phyloP scores from a whole-genome alignment of 768 basidiomycete genomes.

The Suillus lakei region DNA sequence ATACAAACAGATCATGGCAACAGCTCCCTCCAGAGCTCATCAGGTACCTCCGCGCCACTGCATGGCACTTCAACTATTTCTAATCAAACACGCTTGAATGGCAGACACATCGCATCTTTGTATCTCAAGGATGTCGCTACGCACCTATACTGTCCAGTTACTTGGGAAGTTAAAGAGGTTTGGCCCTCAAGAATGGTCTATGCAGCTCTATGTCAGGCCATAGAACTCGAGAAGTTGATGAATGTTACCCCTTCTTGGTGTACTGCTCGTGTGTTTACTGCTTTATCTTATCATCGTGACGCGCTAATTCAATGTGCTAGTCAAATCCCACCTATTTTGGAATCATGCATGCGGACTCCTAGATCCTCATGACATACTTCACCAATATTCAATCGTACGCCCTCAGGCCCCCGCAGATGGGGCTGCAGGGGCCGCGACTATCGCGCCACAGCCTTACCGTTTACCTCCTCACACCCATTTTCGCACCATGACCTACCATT shows the following conservation, averaged over 20 bases:
- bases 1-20: constrained; percentile 61
- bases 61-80: constrained; percentile 14
- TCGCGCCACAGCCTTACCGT: constrained; percentile 39
- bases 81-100: constrained; percentile 9
- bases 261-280: constrained; percentile 54
- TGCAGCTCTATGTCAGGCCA: constrained; percentile 63
- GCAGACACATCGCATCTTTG: constrained; percentile 46
- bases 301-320: constrained; percentile 40
- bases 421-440: constrained; percentile 40
- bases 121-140: constrained; percentile 55
- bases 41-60: constrained; percentile 50
- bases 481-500: constrained; percentile 55
- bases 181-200: constrained; percentile 71
- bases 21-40: constrained; percentile 65
- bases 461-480: constrained; percentile 64
- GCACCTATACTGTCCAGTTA: constrained; percentile 49
- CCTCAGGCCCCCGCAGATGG: constrained; percentile 37
- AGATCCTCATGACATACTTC: constrained; percentile 64
- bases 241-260: constrained; percentile 64
- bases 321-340: constrained; percentile 76
- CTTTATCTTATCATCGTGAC: background rate
- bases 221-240: constrained; percentile 67
- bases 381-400: constrained; percentile 51
- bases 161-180: constrained; percentile 52
- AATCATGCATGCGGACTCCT: constrained; percentile 61